A percentile compares a stretch with the other conserved stretches of the same genome.
These are phyloP conservation scores for Silene latifolia DNA, from an alignment of 148 eudicot species.

Conservation along the genomic window DNA sequence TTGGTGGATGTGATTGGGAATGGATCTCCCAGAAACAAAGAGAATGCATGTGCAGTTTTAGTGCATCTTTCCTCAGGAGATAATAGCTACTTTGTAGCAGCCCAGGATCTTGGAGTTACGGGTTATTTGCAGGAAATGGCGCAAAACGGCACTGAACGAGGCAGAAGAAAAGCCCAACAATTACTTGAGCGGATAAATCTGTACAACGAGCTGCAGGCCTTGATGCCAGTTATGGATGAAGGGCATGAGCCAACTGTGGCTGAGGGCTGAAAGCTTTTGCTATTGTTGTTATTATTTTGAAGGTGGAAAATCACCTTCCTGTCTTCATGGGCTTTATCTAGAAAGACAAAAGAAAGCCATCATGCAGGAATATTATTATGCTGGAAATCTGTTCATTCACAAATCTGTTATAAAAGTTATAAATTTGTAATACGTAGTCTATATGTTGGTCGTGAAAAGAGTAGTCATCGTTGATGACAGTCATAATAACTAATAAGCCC, in stretches of 20 bases:
- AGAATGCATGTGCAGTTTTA: conserved; percentile 87
- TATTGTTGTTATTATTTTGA: conserved; percentile 29
- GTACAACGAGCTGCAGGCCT: conserved; percentile 55
- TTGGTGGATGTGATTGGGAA: conserved; percentile 68
- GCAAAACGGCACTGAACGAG: conserved; percentile 82
- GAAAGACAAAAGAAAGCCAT: conserved; percentile 9
- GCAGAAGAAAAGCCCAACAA: conserved; percentile 78
- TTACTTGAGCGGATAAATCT: conserved; percentile 70
- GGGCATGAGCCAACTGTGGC: conserved; percentile 29
- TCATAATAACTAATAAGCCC: no score
- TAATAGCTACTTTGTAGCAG: conserved; percentile 47
- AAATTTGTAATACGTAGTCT: no score
- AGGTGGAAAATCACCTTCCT: conserved; percentile 71
- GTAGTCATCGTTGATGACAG: conserved; percentile 22
- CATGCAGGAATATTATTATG: conserved; percentile 10
- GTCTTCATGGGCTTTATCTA: conserved; percentile 12
- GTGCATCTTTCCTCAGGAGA: conserved; percentile 84
- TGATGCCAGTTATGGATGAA: conserved; percentile 37
- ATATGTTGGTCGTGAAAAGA: no score
- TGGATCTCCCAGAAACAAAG: conserved; percentile 93
- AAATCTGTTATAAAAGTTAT: no score
- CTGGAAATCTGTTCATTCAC: conserved; percentile 10
- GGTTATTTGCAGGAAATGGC: conserved; percentile 50
- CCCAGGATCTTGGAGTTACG: conserved; percentile 64
- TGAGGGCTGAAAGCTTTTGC: conserved; percentile 30